These are phyloP conservation scores for Boletus semigastroideus DNA, from an alignment of 1,284 basidiomycete species.

Conservation along the genomic window DNA sequence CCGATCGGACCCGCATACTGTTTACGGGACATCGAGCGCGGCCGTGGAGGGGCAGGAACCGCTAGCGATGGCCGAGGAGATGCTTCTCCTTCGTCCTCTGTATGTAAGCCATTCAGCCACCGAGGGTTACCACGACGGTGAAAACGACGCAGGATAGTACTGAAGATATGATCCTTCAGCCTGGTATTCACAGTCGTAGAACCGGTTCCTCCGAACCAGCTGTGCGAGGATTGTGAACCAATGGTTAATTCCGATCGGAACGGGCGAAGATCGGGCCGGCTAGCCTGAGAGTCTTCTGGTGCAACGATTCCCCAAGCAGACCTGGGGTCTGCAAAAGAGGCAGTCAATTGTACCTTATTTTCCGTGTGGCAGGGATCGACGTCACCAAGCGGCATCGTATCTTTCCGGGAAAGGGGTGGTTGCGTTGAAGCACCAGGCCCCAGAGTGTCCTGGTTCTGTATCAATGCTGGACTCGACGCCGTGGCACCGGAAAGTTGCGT, in stretches of 20 bases:
- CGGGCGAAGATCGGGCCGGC: slow-evolving; percentile 35
- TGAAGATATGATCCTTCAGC: slow-evolving; percentile 92
- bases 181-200: slow-evolving; percentile 91
- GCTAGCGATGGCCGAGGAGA: slow-evolving; percentile 47
- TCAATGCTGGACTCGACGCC: slow-evolving; percentile 67
- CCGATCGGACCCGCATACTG: slow-evolving; percentile 39
- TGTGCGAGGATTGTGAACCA: slow-evolving; percentile 33
- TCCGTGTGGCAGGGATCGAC: slow-evolving; percentile 52
- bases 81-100: slow-evolving; percentile 45
- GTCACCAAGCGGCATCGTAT: slow-evolving; percentile 37
- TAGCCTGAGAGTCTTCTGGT: slow-evolving; percentile 36
- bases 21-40: slow-evolving; percentile 37
- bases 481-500: slow-evolving; percentile 49
- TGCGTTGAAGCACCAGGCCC: slow-evolving; percentile 23
- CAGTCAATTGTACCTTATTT: slow-evolving; percentile 18
- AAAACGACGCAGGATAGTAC: slow-evolving; percentile 75
- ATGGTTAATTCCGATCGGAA: slow-evolving; percentile 40
- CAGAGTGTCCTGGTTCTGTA: slow-evolving; percentile 23
- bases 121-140: slow-evolving; percentile 50
- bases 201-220: slow-evolving; percentile 82
- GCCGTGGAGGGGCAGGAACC: slow-evolving; percentile 35
- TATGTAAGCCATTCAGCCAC: slow-evolving; percentile 29
- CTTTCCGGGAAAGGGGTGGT: slow-evolving; percentile 44
- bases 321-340: slow-evolving; percentile 23
- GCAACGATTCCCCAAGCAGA: slow-evolving; percentile 21